phyloP scores from a whole-genome alignment of 495 filamentous ascomycete species.

The Penicillium silybi region DNA sequence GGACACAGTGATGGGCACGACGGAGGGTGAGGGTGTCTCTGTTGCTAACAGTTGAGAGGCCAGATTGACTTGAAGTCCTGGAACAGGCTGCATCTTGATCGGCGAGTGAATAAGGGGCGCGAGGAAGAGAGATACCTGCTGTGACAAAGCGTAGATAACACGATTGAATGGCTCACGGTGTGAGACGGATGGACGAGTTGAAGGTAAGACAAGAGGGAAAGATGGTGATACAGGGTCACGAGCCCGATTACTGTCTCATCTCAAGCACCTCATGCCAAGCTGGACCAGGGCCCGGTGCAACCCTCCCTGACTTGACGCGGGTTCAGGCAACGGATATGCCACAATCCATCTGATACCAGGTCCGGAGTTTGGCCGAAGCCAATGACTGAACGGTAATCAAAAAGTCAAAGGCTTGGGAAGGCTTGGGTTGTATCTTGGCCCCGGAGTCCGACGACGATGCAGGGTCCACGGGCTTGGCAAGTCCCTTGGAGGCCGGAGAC shows the following conservation, averaged over 20 bases:
- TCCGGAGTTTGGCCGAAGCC: not conserved
- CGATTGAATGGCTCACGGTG: not conserved
- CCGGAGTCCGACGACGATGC: slow-evolving; percentile 18
- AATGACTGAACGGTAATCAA: not conserved
- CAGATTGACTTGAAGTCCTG: slow-evolving; percentile 22
- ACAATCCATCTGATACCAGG: not conserved
- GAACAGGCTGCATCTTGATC: slow-evolving; percentile 2
- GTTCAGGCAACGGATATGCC: not conserved
- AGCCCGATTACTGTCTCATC: not conserved
- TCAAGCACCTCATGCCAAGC: slow-evolving; percentile 1
- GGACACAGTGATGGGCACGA: slow-evolving; percentile 24
- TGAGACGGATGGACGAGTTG: not conserved
- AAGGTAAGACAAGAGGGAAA: not conserved
- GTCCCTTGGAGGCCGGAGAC: not conserved
- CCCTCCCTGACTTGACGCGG: slow-evolving; percentile 6
- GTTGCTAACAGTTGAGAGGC: slow-evolving; percentile 8
- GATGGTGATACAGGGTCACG: not conserved
- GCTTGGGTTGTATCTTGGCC: slow-evolving; percentile 26
- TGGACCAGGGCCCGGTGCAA: slow-evolving; percentile 4
- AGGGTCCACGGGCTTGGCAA: slow-evolving; percentile 15
- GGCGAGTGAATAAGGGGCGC: not conserved
- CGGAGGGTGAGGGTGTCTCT: slow-evolving; percentile 13
- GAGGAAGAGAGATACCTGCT: too few relatives aligned
- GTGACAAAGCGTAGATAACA: too few relatives aligned
- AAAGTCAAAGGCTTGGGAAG: not conserved